A percentile compares a stretch with the other conserved stretches of the same genome.
Conservation (phyloP, 495 filamentous ascomycete genomes). For the Xylaria scruposa region DNA sequence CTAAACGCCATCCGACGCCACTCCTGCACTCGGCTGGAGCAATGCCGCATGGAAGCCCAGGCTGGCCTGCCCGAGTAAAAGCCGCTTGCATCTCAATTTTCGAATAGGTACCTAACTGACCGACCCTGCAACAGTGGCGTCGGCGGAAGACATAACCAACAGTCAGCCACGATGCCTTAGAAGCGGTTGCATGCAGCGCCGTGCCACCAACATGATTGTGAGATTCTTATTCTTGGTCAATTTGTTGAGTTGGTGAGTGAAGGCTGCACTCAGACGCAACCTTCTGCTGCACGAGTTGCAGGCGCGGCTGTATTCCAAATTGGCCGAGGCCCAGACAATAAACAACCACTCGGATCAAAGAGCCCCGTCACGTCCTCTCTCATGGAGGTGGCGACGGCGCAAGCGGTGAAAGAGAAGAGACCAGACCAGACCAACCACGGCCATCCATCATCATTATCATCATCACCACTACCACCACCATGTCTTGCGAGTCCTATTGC, state of each 20-base stretch:
- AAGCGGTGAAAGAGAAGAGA: slow-evolving; percentile 5
- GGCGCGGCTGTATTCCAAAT: slow-evolving; percentile 28
- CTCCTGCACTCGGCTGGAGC: slow-evolving; percentile 8
- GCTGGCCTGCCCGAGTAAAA: slow-evolving; percentile 1
- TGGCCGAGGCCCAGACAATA: slow-evolving; percentile 18
- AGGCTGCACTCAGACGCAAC: not conserved
- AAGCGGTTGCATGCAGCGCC: slow-evolving; percentile 19
- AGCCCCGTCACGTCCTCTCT: not conserved
- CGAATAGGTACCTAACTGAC: slow-evolving; percentile 9
- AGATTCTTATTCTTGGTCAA: not conserved
- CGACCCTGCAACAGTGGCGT: slow-evolving; percentile 14
- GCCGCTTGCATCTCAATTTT: not conserved
- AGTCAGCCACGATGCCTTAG: slow-evolving; percentile 20
- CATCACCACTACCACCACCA: not conserved
- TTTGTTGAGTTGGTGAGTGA: not conserved
- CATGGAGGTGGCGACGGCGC: slow-evolving; percentile 4
- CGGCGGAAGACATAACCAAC: slow-evolving; percentile 7
- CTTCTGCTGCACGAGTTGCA: slow-evolving; percentile 15
- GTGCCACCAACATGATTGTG: slow-evolving; percentile 12
- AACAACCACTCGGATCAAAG: slow-evolving; percentile 22
- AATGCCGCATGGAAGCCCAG: not conserved
- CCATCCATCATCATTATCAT: not conserved
- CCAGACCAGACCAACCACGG: not conserved
- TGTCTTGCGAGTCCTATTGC: not conserved
- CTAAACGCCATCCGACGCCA: slow-evolving; percentile 19